A percentile compares a stretch with the other conserved stretches of the same genome.
These are phyloP conservation scores for Epichloe gansuensis DNA, from an alignment of 2,329 filamentous ascomycete species.

Conservation along the genomic window DNA sequence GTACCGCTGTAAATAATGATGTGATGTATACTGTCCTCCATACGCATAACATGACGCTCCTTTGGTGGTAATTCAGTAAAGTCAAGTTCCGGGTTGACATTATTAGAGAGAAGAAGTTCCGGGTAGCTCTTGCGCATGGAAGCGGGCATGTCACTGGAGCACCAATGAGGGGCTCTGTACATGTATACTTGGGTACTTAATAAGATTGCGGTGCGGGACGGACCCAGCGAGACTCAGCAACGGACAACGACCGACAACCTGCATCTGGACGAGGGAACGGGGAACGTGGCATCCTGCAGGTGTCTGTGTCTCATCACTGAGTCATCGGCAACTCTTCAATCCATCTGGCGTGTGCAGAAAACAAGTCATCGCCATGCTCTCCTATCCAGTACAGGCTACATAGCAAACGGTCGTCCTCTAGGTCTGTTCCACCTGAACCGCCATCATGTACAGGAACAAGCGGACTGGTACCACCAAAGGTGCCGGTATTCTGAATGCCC, in stretches of 20 bases:
- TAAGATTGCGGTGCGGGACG: no score
- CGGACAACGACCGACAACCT: no score
- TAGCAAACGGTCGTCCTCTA: constrained; percentile 2
- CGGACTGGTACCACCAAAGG: constrained; percentile 26
- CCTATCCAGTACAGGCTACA: not conserved
- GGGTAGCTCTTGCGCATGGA: not conserved
- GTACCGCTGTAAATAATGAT: no score
- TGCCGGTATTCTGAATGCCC: constrained; percentile 55
- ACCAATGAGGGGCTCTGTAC: not conserved
- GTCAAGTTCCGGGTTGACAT: no score
- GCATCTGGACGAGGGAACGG: no score
- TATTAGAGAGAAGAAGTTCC: not conserved
- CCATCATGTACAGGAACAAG: constrained; percentile 30
- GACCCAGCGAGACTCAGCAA: no score
- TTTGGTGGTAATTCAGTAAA: no score
- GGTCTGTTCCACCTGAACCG: not conserved
- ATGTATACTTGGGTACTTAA: no score
- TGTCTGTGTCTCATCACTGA: not conserved
- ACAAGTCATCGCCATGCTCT: not conserved
- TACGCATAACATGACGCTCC: no score
- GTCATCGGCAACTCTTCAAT: not conserved
- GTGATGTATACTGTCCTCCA: not conserved
- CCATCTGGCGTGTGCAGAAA: not conserved
- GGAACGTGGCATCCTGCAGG: not conserved
- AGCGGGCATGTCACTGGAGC: not conserved